Conservation (phyloP, 345 rosid species). For the Gossypium turneri region DNA sequence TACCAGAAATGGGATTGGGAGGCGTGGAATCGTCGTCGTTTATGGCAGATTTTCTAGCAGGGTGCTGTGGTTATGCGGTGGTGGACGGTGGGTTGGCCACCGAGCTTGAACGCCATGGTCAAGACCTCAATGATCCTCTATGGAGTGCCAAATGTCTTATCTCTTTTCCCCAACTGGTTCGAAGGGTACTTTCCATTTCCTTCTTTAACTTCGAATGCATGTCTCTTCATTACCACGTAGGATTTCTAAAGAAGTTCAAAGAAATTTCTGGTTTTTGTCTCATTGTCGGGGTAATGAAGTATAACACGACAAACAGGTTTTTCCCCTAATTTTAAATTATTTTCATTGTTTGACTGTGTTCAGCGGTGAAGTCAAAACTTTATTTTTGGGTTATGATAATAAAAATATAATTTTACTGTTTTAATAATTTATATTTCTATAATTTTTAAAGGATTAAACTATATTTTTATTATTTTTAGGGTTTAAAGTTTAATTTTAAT, state of each 20-base stretch:
- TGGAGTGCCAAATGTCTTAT: conserved; percentile 95
- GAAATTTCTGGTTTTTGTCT: background rate
- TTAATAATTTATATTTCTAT: too few species aligned
- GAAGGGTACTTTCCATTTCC: conserved; percentile 42
- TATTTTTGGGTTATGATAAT: too few species aligned
- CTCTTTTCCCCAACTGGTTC: conserved; percentile 73
- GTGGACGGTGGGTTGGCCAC: conserved; percentile 94
- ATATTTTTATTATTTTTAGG: too few species aligned
- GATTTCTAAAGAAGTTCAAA: too few species aligned
- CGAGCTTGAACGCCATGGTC: conserved; percentile 86
- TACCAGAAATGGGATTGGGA: conserved; percentile 34
- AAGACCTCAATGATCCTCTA: conserved; percentile 84
- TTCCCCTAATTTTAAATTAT: too few species aligned
- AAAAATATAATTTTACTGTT: too few species aligned
- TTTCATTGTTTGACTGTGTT: too few species aligned
- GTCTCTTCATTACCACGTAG: background rate
- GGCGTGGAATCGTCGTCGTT: conserved; percentile 26
- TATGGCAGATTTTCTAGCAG: conserved; percentile 52
- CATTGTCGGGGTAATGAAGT: background rate
- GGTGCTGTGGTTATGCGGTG: conserved; percentile 73
- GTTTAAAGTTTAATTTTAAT: too few species aligned
- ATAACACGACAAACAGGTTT: too few species aligned
- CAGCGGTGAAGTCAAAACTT: too few species aligned
- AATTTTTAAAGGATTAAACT: too few species aligned
- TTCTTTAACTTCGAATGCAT: background rate